Evolutionary conservation across 495 filamentous ascomycete species (phyloP).

Genomic region (Podospora australis): DNA sequence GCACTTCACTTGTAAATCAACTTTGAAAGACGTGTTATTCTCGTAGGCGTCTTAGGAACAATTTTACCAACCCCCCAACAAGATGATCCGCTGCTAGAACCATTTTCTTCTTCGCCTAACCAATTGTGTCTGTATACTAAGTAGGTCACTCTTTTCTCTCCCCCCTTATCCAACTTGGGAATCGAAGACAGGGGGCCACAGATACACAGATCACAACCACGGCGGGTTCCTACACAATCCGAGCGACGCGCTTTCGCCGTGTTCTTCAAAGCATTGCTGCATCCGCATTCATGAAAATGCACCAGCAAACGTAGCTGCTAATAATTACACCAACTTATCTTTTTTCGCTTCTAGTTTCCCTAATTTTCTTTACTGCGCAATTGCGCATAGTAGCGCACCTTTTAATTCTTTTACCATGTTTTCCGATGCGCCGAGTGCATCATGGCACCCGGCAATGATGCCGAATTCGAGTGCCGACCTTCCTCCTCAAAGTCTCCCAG

Average conservation of each 20-base stretch:
- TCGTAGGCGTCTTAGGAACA: too few relatives aligned
- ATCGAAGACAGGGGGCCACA: conserved; percentile 14
- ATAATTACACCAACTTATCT: too few relatives aligned
- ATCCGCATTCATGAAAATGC: conserved; percentile 1
- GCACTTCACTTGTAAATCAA: too few relatives aligned
- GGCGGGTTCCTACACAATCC: neutral
- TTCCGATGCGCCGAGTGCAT: conserved; percentile 36
- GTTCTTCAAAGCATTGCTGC: neutral
- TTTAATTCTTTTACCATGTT: conserved; percentile 33
- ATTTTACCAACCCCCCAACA: conserved; percentile 4
- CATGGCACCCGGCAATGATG: conserved; percentile 53
- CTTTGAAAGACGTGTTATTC: conserved; percentile 4
- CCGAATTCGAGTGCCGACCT: conserved; percentile 35
- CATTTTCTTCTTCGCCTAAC: conserved; percentile 1
- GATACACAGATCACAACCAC: too few relatives aligned
- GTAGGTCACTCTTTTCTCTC: conserved; percentile 9
- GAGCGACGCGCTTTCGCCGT: conserved; percentile 10
- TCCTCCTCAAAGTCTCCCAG: conserved; percentile 5
- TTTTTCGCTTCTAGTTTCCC: conserved; percentile 20
- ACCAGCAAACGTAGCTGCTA: conserved; percentile 7
- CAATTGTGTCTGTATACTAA: conserved; percentile 12
- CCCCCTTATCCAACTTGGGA: conserved; percentile 1
- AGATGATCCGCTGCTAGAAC: conserved; percentile 16
- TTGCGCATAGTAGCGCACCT: conserved; percentile 21
- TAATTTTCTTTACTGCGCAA: conserved; percentile 21